Base-by-base conservation (phyloP, 163 green algal genomes). In the Volvox carteri region DNA sequence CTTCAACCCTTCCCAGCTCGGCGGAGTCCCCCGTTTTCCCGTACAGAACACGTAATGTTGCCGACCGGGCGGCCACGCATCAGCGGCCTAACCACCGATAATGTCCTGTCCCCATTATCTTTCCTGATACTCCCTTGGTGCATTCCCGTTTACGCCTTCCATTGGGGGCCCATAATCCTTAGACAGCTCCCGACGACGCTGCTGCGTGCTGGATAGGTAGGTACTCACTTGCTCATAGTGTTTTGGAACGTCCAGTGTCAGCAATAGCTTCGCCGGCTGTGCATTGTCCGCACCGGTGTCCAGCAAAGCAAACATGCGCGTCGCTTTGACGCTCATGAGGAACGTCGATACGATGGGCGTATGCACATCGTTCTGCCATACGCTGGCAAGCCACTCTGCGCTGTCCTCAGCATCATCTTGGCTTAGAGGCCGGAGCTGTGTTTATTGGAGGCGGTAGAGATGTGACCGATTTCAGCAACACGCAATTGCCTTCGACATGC, bases 251-350 rank as follows among this genome's bases (percentile, higher is more conserved):
- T 93, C 91, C 35, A 93, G 84, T 14, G 86, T 65, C 8, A 95
- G 84, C 46, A 72, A 37, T 41, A 95, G 90, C 28, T 65, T 84
- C 19, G 87, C 48, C n/a, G 83, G 52, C 18, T 56, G 44, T 5
- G 58, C 54, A 84, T 74, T 4, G 30, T 86, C 56, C 19, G 33
- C 11, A 21, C 84, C 33, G 39, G 39, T 60, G 19, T 93, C 87
- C 23, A 93, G 78, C 16, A 92, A 35, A 2, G 81, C 86, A 90
- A 91, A 92, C 78, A 93, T 86, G 54, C 86, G 74, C 12, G 72
- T 86, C n/a, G 74, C 73, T 85, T 95, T 94, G 12, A 92, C 41
- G 81, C 90, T 93, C 73, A 93, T 94, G 25, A 95, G 86, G 78
- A 95, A 95, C 19, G 74, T 85, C 8, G 85, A 90, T 25, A 91